Percentiles rank a stretch among this genome's conserved stretches.
Evolutionary conservation across 169 alveolate species (phyloP).

Genomic region (Plasmodium ovale): DNA sequence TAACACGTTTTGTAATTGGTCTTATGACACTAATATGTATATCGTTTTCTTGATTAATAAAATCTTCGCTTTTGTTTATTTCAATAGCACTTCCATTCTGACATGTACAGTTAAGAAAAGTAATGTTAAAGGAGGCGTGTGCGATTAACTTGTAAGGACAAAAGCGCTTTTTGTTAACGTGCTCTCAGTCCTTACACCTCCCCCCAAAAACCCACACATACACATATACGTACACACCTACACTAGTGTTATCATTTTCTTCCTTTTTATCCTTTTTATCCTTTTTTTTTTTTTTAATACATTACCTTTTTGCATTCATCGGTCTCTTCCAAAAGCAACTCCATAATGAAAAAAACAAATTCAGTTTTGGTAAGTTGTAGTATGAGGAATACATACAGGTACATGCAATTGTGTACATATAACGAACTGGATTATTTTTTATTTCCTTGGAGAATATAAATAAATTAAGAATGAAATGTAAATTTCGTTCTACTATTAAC

Average conservation of each 20-base stretch:
- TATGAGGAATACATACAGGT: too few species aligned
- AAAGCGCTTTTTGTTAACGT: too few species aligned
- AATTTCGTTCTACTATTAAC: too few species aligned
- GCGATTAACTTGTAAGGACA: too few species aligned
- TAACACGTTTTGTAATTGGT: conserved; percentile 46
- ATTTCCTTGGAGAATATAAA: too few species aligned
- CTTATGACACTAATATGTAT: conserved; percentile 66
- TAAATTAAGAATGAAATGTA: too few species aligned
- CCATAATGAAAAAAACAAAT: background rate
- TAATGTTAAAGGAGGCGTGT: too few species aligned
- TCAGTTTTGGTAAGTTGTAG: background rate
- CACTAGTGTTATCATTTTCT: too few species aligned
- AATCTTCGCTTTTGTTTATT: conserved; percentile 42
- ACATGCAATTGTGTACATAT: background rate
- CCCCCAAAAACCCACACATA: too few species aligned
- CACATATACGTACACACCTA: too few species aligned
- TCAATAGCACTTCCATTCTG: background rate
- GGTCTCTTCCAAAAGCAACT: background rate
- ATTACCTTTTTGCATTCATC: background rate
- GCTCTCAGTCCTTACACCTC: too few species aligned
- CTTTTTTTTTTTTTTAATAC: background rate
- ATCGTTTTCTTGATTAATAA: conserved; percentile 60
- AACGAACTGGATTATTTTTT: too few species aligned
- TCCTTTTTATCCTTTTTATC: background rate
- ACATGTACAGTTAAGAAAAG: background rate